A percentile compares a stretch with the other conserved stretches of the same genome.
Evolutionary conservation across 2,329 filamentous ascomycete genomes (phyloP).

Genomic region (Fusarium kyushuense): DNA sequence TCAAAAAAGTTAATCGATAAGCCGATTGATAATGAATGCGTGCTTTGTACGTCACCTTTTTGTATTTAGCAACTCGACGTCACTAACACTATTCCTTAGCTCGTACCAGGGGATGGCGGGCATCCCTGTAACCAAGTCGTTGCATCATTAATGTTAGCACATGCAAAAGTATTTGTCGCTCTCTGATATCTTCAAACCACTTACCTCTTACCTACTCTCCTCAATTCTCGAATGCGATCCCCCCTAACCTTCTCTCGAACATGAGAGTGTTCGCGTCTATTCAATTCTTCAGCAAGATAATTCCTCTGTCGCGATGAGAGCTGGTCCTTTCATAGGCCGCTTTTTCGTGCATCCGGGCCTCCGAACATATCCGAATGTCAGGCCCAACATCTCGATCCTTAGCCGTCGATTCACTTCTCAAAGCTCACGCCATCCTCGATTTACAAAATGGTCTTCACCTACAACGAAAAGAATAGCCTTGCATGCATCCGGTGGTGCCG

Average conservation of each 20-base stretch:
- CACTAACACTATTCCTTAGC: slow-evolving; percentile 40
- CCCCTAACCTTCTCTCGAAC: slow-evolving; percentile 22
- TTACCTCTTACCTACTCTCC: background rate
- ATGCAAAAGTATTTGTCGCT: slow-evolving; percentile 27
- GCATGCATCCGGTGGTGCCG: slow-evolving; percentile 57
- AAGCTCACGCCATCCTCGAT: slow-evolving; percentile 42
- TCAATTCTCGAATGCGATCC: slow-evolving; percentile 28
- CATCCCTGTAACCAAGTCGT: slow-evolving; percentile 39
- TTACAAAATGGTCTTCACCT: slow-evolving; percentile 43
- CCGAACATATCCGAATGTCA: slow-evolving; percentile 45
- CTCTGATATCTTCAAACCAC: background rate
- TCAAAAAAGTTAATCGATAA: background rate
- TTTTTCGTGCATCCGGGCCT: slow-evolving; percentile 57
- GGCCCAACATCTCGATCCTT: slow-evolving; percentile 25
- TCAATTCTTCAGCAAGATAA: slow-evolving; percentile 9
- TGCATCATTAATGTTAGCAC: slow-evolving; percentile 40
- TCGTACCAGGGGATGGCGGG: slow-evolving; percentile 27
- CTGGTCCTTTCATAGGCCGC: slow-evolving; percentile 58
- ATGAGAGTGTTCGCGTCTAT: slow-evolving; percentile 36
- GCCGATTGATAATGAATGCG: slow-evolving; percentile 3
- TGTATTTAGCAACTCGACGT: slow-evolving; percentile 42
- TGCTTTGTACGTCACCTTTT: slow-evolving; percentile 33
- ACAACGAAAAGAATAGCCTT: slow-evolving; percentile 49
- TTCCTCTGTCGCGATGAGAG: slow-evolving; percentile 59
- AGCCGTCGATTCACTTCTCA: slow-evolving; percentile 46